phyloP scores from a whole-genome alignment of 208 protist genomes.

The Trypanosoma platydactyli region DNA sequence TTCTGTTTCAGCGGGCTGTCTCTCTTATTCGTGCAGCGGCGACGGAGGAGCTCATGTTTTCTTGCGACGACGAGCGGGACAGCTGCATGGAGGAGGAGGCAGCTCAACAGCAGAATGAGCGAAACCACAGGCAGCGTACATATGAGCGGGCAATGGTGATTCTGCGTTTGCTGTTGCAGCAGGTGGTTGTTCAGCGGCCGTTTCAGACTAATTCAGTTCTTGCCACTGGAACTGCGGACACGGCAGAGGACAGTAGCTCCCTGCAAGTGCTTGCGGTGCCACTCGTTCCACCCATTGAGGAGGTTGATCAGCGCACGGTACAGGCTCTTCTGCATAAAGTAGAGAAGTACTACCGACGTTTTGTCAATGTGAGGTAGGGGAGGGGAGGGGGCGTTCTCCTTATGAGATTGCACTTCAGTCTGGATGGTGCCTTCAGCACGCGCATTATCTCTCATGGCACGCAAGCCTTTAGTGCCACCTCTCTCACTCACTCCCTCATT shows the following conservation, averaged over 20 bases:
- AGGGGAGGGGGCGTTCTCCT: neutral
- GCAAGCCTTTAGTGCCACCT: no score
- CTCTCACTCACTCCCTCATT: neutral
- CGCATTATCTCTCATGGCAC: no score
- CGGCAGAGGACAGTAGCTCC: constrained; percentile 13
- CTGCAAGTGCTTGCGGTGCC: constrained; percentile 36
- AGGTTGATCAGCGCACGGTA: constrained; percentile 27
- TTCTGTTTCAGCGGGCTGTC: constrained; percentile 29
- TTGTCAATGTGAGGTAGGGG: constrained; percentile 11
- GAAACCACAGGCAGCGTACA: neutral
- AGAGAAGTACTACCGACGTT: constrained; percentile 22
- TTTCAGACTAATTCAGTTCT: constrained; percentile 2
- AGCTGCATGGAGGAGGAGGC: constrained; percentile 14
- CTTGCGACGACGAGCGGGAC: constrained; percentile 8
- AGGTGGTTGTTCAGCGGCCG: constrained; percentile 34
- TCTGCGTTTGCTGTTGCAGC: constrained; percentile 55
- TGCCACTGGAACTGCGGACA: constrained; percentile 7
- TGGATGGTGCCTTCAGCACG: no score
- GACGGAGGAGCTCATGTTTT: constrained; percentile 25
- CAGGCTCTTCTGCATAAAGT: constrained; percentile 29
- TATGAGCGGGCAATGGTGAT: constrained; percentile 43
- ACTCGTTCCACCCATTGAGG: constrained; percentile 19
- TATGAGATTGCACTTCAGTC: no score
- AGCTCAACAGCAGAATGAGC: neutral
- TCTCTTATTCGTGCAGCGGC: constrained; percentile 21